Conservation (phyloP, 352 stramenopile genomes). For the Globisporangium middletonii region DNA sequence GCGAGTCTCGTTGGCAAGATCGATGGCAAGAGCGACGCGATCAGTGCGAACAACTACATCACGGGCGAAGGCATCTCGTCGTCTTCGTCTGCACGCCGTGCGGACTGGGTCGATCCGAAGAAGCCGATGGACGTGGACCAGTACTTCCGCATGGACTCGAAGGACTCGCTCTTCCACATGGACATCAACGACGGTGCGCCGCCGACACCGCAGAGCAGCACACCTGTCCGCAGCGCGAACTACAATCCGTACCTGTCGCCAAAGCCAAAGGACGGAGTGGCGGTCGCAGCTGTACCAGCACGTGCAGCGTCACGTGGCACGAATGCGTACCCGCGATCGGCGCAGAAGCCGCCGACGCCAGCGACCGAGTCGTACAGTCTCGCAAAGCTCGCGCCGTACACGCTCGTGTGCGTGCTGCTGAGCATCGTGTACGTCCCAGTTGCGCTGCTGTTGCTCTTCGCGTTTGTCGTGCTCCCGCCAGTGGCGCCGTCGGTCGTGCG, state of each 20-base stretch:
- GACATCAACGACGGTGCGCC: slow-evolving; percentile 26
- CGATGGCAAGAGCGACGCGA: slow-evolving; percentile 5
- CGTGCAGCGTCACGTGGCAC: neutral
- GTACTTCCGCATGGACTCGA: slow-evolving; percentile 43
- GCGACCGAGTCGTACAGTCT: slow-evolving; percentile 39
- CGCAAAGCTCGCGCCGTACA: slow-evolving; percentile 57
- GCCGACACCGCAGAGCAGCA: slow-evolving; percentile 16
- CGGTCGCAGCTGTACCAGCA: neutral
- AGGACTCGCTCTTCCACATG: slow-evolving; percentile 44
- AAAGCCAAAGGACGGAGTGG: slow-evolving; percentile 30
- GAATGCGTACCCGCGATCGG: neutral
- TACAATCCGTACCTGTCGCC: slow-evolving; percentile 56
- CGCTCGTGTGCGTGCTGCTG: slow-evolving; percentile 47
- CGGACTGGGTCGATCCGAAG: slow-evolving; percentile 19
- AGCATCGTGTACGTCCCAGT: slow-evolving; percentile 55
- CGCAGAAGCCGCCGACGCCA: slow-evolving; percentile 3
- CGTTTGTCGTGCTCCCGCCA: slow-evolving; percentile 54
- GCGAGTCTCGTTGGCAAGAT: slow-evolving; percentile 3
- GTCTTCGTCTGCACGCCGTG: slow-evolving; percentile 21
- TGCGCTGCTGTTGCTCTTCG: slow-evolving; percentile 42
- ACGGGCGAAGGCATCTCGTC: slow-evolving; percentile 28
- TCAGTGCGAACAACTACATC: slow-evolving; percentile 21
- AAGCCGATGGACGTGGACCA: slow-evolving; percentile 32
- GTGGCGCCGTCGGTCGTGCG: slow-evolving; percentile 43
- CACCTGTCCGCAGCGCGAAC: slow-evolving; percentile 14